These are phyloP conservation scores for Gossypium gossypioides DNA, from an alignment of 441 rosid species.

Conservation along the genomic window DNA sequence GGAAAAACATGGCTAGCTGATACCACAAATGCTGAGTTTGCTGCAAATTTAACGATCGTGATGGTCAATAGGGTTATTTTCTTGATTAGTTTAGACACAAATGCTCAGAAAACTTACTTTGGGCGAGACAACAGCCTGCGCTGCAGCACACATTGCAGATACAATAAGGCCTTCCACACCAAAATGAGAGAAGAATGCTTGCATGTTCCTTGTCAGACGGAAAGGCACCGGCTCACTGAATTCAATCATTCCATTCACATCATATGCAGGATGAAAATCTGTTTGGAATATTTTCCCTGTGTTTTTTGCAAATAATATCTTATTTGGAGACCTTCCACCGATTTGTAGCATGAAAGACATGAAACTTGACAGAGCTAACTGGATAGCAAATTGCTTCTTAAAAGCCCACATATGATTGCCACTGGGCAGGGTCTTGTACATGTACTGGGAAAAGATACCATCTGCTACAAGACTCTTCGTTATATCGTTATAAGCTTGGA, in stretches of 20 bases:
- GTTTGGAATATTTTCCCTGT: constrained; percentile 89
- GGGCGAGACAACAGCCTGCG: constrained; percentile 84
- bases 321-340: constrained; percentile 97
- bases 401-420: constrained; percentile 95
- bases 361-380: constrained; percentile 92
- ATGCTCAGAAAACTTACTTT: constrained; percentile 37
- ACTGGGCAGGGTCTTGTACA: constrained; percentile 76
- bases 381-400: constrained; percentile 91
- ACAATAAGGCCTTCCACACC: constrained; percentile 95
- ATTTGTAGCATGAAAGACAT: constrained; percentile 94
- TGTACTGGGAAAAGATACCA: constrained; percentile 83
- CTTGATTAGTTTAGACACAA: neutral
- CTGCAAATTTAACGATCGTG: constrained; percentile 29
- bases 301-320: constrained; percentile 90
- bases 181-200: constrained; percentile 81
- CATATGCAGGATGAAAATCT: constrained; percentile 96
- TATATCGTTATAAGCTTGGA: constrained; percentile 76
- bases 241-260: constrained; percentile 81
- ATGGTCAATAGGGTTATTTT: neutral
- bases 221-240: constrained; percentile 91
- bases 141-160: constrained; percentile 79
- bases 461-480: constrained; percentile 63
- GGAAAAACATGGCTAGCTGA: constrained; percentile 95
- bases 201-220: constrained; percentile 91
- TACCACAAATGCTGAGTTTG: constrained; percentile 85